These are phyloP conservation scores for Pisolithus tinctorius DNA, from an alignment of 768 basidiomycete genomes.

Conservation along the genomic window DNA sequence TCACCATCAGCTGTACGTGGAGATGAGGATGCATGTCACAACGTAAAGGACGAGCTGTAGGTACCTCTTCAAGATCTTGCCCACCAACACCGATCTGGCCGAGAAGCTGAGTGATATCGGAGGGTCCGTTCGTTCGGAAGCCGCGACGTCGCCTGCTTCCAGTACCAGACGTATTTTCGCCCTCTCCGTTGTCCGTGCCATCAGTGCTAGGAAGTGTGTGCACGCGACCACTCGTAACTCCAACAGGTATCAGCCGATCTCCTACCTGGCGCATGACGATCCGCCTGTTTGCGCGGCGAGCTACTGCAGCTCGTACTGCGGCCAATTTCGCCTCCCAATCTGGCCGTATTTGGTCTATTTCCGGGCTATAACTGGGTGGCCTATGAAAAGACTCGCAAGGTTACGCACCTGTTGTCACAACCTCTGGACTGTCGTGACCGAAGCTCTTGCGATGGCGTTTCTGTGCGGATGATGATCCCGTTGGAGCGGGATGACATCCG, in stretches of 20 bases:
- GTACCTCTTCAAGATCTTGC: slow-evolving; percentile 90
- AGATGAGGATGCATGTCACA: slow-evolving; percentile 9
- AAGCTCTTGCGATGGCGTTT: slow-evolving; percentile 86
- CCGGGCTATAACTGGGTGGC: slow-evolving; percentile 7
- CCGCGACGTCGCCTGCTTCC: slow-evolving; percentile 55
- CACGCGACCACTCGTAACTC: slow-evolving; percentile 85
- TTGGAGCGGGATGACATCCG: slow-evolving; percentile 34
- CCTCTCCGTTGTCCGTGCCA: slow-evolving; percentile 37
- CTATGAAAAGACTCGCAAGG: neutral
- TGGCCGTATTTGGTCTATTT: slow-evolving; percentile 87
- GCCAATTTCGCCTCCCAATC: slow-evolving; percentile 98
- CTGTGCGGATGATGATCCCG: slow-evolving; percentile 38
- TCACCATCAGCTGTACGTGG: slow-evolving; percentile 77
- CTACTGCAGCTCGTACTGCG: slow-evolving; percentile 89
- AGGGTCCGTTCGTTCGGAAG: slow-evolving; percentile 40
- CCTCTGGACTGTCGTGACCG: slow-evolving; percentile 78
- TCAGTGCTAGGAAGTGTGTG: slow-evolving; percentile 60
- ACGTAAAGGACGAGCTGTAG: slow-evolving; percentile 18
- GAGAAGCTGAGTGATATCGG: slow-evolving; percentile 58
- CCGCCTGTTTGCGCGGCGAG: slow-evolving; percentile 90
- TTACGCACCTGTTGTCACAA: slow-evolving; percentile 78
- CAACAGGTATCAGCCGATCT: slow-evolving; percentile 94
- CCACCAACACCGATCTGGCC: slow-evolving; percentile 63
- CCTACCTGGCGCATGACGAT: slow-evolving; percentile 99
- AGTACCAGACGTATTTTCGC: slow-evolving; percentile 34